Evolutionary conservation across 306 rosid species (phyloP).

Genomic region (Vigna nakashimae): DNA sequence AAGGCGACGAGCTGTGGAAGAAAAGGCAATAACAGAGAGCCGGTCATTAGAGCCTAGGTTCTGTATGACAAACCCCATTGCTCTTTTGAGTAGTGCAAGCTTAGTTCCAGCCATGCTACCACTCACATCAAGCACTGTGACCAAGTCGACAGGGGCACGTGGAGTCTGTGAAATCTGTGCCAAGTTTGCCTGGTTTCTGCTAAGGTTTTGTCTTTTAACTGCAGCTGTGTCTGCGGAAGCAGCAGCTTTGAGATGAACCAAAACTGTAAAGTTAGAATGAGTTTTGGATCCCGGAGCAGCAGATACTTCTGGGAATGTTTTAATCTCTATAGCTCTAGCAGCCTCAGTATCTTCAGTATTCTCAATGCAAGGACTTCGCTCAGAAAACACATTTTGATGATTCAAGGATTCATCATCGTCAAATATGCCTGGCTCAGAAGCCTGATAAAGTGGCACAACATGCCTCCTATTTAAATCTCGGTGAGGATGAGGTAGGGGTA

Average conservation of each 20-base stretch:
- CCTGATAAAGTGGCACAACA: constrained; percentile 76
- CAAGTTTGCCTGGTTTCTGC: constrained; percentile 58
- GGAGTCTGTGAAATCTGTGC: constrained; percentile 64
- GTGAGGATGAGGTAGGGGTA: constrained; percentile 81
- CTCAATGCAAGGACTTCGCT: constrained; percentile 48
- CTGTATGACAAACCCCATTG: constrained; percentile 98
- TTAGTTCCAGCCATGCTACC: constrained; percentile 99
- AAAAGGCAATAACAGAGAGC: constrained; percentile 94
- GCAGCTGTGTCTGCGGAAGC: constrained; percentile 61
- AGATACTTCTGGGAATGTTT: constrained; percentile 79
- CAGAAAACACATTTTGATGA: constrained; percentile 55
- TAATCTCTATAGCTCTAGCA: constrained; percentile 67
- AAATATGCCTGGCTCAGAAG: constrained; percentile 82
- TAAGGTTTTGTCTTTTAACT: constrained; percentile 43
- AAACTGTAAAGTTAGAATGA: constrained; percentile 66
- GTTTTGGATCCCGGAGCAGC: constrained; percentile 61
- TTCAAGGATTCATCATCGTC: constrained; percentile 86
- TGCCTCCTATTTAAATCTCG: constrained; percentile 75
- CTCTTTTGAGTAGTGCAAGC: constrained; percentile 92
- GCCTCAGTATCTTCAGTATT: constrained; percentile 50
- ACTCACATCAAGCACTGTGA: constrained; percentile 93
- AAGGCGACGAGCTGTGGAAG: constrained; percentile 97
- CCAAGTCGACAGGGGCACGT: constrained; percentile 94
- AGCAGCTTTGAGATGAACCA: constrained; percentile 90
- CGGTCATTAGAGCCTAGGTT: constrained; percentile 90